Evolutionary conservation across 2,329 filamentous ascomycete species (phyloP), one percentile per base, ranked within the genome.

Genomic region (Pseudogymnoascus sp.): DNA sequence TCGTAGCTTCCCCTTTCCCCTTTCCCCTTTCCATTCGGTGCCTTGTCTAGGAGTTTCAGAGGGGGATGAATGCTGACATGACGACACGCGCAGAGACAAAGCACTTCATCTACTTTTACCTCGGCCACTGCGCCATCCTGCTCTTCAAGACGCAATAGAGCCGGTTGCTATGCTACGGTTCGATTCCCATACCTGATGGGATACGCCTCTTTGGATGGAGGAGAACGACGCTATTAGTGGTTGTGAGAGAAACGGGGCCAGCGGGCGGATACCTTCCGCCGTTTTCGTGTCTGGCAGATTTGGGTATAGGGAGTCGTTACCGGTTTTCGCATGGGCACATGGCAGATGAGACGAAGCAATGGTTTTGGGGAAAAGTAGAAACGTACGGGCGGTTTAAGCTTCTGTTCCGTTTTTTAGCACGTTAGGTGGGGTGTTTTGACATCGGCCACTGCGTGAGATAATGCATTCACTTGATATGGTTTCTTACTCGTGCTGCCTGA

Each of bases 61-160:
- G 16, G 7, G 4, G 8, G 16, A 41, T 16, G 7, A n/a, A 19
- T 16, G 19, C 33, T 41, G 14, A 30, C 16, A 41, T 28, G 49
- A 42, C 25, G 39, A 59, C 36, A 19, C 49, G 8, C 41, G 33
- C 79, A 97, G 94, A 97, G 78, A 97, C 94, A 28, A 97, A 97
- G 80, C 94, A 99, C 78, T 99, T 99, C 81, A 97, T 99, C 76
- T 99, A 99, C 81, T 99, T 99, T 81, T 99, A 99, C 80, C 89
- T 99, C 64, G 94, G 94, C 62, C 94, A 97, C 82, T 97, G 92
- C 77, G 94, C 94, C 64, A 97, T 99, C 74, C 84, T 99, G 62
- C 87, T 99, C 61, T 99, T 97, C 86, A 99, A 99, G 84, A 99
- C 94, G 41, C 93, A 97, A 85, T 97, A 86, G 73, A 69, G 30